These are phyloP conservation scores for Chaetomium olivaceum DNA, from an alignment of 2,329 filamentous ascomycete species.

Conservation along the genomic window DNA sequence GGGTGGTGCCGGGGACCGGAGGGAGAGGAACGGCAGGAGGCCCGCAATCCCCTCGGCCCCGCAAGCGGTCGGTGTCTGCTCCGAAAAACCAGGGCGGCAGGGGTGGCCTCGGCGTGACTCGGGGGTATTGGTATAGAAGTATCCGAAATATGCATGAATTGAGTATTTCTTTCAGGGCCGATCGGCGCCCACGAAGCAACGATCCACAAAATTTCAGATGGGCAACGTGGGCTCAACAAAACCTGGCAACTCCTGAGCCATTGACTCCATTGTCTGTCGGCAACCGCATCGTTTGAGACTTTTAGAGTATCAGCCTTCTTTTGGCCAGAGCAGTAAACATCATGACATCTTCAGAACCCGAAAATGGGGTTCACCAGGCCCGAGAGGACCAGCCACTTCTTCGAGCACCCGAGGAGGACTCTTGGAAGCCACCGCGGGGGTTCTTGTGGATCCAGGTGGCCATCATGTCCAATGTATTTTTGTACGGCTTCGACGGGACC, in stretches of 20 bases:
- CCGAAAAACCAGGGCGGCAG: background rate
- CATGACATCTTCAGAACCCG: constrained; percentile 7
- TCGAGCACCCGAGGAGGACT: constrained; percentile 26
- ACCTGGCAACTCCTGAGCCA: background rate
- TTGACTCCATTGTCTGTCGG: no score
- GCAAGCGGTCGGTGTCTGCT: constrained; percentile 1
- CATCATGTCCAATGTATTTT: constrained; percentile 65
- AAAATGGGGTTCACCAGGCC: constrained; percentile 2
- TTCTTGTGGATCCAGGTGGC: constrained; percentile 61
- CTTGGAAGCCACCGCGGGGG: constrained; percentile 28
- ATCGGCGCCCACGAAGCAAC: background rate
- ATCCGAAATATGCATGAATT: constrained; percentile 11
- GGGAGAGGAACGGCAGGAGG: background rate
- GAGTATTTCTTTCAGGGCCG: background rate
- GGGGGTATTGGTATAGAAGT: constrained; percentile 9
- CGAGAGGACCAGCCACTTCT: constrained; percentile 33
- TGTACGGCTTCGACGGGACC: constrained; percentile 69
- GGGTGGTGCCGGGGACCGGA: constrained; percentile 18
- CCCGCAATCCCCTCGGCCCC: background rate
- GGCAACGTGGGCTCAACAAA: background rate
- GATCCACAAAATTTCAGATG: constrained; percentile 1
- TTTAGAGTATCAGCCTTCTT: background rate
- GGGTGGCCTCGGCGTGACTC: constrained; percentile 19
- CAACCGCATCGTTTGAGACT: background rate
- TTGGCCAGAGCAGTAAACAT: background rate